Base-by-base conservation (phyloP, 805 yeast genomes). In the Candida boleticola region DNA sequence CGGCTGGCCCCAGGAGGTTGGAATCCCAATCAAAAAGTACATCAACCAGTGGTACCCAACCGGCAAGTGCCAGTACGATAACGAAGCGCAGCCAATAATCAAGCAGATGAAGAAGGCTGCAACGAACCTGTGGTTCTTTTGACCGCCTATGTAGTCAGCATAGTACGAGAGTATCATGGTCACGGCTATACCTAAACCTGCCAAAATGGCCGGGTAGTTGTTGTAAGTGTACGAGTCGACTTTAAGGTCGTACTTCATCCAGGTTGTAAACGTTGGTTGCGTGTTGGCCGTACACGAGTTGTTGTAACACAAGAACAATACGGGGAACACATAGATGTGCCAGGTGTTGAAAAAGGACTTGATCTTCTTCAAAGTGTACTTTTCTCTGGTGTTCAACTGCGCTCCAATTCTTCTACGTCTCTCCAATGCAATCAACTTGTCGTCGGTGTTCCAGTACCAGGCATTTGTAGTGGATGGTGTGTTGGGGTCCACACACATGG, bases 1-100 rank as follows among this genome's bases (percentile, higher is more conserved):
- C 2, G 82, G 82, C 58, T 76, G 82, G 1, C 80, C 83, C 72
- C 71, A 71, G 3, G 74, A 53, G 0, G 73, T 60, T 9, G 80
- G 79, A 10, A 73, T 53, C 3, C 78, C 77, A 2, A 71, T 55
- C 37, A 77, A 46, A 47, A 69, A 76, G 53, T 75, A 80, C 10
- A 71, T 60, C 9, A 72, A 58, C 77, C 80, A 77, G 43, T 76
- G 79, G 27, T 71, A 64, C 1, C 74, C 75, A 10, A 50, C 55
- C 1, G 79, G 76, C 23, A 77, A 67, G 34, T 73, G 48, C 82
- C 82, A 79, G 10, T 48, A 57, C 0, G 79, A 66, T 36, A 77
- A 57, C 3, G 71, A 52, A 4, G 71, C 57, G 53, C 73, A 63
- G 2, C 79, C 75, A 30, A 73, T 44, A 31, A 71, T 59, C n/a